Base-by-base conservation (phyloP, 805 yeast species). In the Teunomyces kruisii region DNA sequence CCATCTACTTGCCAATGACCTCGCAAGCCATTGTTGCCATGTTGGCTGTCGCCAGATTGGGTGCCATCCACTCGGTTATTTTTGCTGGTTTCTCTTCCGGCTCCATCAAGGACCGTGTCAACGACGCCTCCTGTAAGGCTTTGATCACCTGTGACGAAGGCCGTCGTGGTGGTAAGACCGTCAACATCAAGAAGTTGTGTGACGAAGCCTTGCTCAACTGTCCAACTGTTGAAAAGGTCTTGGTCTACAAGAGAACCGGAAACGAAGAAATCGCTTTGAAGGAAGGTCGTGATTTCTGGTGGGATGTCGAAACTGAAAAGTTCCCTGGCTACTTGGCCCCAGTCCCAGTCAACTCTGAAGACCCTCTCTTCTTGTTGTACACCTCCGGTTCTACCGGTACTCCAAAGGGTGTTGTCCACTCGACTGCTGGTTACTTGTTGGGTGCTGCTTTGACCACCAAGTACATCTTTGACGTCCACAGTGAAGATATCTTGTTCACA, bases 371-470 rank as follows among this genome's bases (percentile, higher is more conserved):
- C 69, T 74, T 87, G 67, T 76, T 87, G 53, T 87, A 87, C 66
- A 87, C 95, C 35, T 86, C 92, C 13, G 96, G 96, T 44, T 85
- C 92, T 16, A 87, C 96, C 9, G 96, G 96, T 51, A 81, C 86
- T 50, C 96, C 96, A 62, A 87, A 87, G 72, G 96, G 96, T 65
- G 84, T 87, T 39, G 86, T 80, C 50, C 96, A 87, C 67, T 67
- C 85, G 37, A 86, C 94, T 46, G 94, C 84, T 33, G 96, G 95
- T 45, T 87, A 81, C 63, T 68, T 87, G 49, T 71, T 87, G 47
- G 86, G 87, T 49, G 90, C 94, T 14, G 72, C 83, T 45, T 53
- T 86, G 59, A 80, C 92, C 39, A 83, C 89, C 57, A 82, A 82
- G 59, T 87, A 87, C 59, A 78, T 81, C 37, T 87, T 87, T 65